These are phyloP conservation scores for Termitomyces sp. DNA, from an alignment of 768 basidiomycete species.

Conservation along the genomic window DNA sequence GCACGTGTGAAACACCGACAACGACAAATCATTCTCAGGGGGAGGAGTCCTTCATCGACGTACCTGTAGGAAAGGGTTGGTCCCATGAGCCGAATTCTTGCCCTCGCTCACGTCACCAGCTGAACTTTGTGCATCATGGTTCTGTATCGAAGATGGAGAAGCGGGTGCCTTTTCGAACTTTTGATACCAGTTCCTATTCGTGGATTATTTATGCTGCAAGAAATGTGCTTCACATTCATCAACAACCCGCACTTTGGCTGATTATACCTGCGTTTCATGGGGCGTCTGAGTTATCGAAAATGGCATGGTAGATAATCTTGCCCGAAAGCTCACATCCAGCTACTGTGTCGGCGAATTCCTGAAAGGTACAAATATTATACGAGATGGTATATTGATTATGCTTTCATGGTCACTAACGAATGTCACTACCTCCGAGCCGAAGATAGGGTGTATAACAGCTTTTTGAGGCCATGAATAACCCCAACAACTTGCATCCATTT, in stretches of 20 bases:
- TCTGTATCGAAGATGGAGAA: not conserved
- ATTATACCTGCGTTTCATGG: no score
- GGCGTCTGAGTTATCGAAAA: no score
- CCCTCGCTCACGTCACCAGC: not conserved
- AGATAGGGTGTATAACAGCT: not conserved
- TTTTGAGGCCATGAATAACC: not conserved
- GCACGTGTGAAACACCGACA: not conserved
- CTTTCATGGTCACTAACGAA: not conserved
- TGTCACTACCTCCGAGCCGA: not conserved
- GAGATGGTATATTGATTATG: no score
- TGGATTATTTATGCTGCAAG: no score
- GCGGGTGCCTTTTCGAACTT: not conserved
- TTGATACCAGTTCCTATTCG: not conserved
- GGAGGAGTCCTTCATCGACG: not conserved
- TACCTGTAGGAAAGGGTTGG: not conserved
- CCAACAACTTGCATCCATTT: not conserved
- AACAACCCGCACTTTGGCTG: no score
- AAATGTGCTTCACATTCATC: no score
- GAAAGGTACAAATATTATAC: no score
- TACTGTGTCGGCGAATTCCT: no score
- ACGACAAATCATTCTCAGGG: not conserved
- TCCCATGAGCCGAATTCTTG: not conserved
- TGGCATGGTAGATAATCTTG: no score
- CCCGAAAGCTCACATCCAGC: no score
- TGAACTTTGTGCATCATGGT: not conserved